Conservation (phyloP, 768 basidiomycete genomes). For the Pleurotus djamor region DNA sequence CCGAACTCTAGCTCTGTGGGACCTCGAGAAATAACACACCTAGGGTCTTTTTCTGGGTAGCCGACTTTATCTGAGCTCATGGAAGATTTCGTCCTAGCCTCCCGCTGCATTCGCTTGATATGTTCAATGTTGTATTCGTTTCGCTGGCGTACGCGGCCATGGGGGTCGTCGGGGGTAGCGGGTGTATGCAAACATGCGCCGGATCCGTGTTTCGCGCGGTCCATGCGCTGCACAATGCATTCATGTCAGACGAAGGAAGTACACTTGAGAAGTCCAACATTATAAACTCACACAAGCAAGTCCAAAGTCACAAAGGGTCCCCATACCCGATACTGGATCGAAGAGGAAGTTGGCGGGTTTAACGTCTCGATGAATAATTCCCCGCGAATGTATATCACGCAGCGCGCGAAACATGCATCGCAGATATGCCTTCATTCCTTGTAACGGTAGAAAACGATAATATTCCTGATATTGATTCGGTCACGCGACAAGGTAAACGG, state of each 20-base stretch:
- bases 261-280: not conserved
- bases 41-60: slow-evolving; percentile 70
- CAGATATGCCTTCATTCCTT: slow-evolving; percentile 82
- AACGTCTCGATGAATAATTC: slow-evolving; percentile 94
- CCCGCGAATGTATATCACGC: slow-evolving; percentile 81
- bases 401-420: slow-evolving; percentile 89
- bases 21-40: slow-evolving; percentile 37
- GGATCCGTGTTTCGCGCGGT: slow-evolving; percentile 31
- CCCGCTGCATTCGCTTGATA: slow-evolving; percentile 57
- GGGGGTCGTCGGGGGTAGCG: slow-evolving; percentile 58
- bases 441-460: slow-evolving; percentile 70
- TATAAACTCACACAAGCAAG: slow-evolving; percentile 76
- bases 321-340: slow-evolving; percentile 79
- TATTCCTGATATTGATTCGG: slow-evolving; percentile 57
- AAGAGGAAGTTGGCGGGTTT: slow-evolving; percentile 98
- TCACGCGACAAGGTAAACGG: not conserved
- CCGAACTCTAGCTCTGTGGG: not conserved
- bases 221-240: slow-evolving; percentile 48
- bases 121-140: slow-evolving; percentile 44
- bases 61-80: slow-evolving; percentile 71
- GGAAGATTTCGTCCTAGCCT: slow-evolving; percentile 52
- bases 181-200: slow-evolving; percentile 80
- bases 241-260: not conserved
- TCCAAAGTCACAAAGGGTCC: slow-evolving; percentile 93
- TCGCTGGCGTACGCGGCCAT: slow-evolving; percentile 53